A percentile compares a stretch with the other conserved stretches of the same genome.
These are phyloP conservation scores for Blastobotrys petasosporus DNA, from an alignment of 1,139 yeast species.

Conservation along the genomic window DNA sequence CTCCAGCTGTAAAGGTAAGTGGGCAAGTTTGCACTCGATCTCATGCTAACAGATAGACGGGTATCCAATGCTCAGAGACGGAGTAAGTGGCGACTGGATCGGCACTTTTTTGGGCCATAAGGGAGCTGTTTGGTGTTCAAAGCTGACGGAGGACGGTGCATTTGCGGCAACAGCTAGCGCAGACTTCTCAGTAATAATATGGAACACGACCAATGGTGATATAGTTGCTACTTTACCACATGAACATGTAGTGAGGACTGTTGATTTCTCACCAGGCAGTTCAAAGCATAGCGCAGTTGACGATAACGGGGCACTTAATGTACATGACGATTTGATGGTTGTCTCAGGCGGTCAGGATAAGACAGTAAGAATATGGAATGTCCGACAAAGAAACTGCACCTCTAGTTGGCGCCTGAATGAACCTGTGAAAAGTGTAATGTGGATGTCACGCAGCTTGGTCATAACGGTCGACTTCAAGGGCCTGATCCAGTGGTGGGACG, in stretches of 20 bases:
- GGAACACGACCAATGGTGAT: constrained; percentile 32
- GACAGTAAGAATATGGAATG: constrained; percentile 24
- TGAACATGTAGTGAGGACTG: constrained; percentile 32
- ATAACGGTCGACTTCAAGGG: constrained; percentile 28
- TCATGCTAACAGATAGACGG: constrained; percentile 26
- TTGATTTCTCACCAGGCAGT: constrained; percentile 22
- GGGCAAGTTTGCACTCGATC: not conserved
- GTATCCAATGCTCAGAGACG: constrained; percentile 36
- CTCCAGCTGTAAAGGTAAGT: constrained; percentile 35
- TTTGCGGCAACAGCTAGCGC: constrained; percentile 35
- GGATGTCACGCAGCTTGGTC: constrained; percentile 22
- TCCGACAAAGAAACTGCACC: constrained; percentile 3
- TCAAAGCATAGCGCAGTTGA: constrained; percentile 1
- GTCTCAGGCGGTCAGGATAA: constrained; percentile 29
- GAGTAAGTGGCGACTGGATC: constrained; percentile 38
- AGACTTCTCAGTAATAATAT: constrained; percentile 34
- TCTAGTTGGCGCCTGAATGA: constrained; percentile 17
- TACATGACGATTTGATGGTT: constrained; percentile 11
- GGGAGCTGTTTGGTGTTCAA: constrained; percentile 37
- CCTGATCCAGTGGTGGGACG: constrained; percentile 31
- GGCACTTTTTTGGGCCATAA: constrained; percentile 38
- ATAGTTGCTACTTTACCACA: constrained; percentile 27
- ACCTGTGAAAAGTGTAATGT: constrained; percentile 20
- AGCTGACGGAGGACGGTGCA: constrained; percentile 27
- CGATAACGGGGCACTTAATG: constrained; percentile 5